Evolutionary conservation across 208 protist species (phyloP), one percentile per base, ranked within the genome.

Genomic region (Wallacemonas sp.): DNA sequence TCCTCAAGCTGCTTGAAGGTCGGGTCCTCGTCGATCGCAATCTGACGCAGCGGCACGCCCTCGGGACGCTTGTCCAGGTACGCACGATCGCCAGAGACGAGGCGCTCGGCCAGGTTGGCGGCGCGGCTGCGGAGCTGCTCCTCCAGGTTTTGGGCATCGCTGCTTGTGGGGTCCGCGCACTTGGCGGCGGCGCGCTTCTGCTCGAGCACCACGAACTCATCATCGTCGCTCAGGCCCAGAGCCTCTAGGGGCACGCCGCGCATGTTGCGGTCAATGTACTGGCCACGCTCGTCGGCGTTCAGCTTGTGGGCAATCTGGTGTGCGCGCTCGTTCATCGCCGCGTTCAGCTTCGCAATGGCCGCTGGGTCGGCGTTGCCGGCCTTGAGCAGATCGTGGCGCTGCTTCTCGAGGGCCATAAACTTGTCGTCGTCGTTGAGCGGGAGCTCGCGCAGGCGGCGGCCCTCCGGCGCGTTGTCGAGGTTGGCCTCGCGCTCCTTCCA

Each of bases 211-310:
- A 20, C 32, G 70, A 87, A 87, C 14, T 78, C 61, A 23, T 74
- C 75, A 69, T 89, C 83, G 38, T 74, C 70, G 59, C 89, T 78
- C 28, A 93, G 81, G 4, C 72, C 70, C 14, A 89, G 65, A 10
- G 71, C 61, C 42, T 74, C 46, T 0, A 86, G 67, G 1, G 84
- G 72, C 12, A 92, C 64, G 26, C 88, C 88, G 31, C 80, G 70
- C 25, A 81, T 49, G 26, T 77, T 46, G 1, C 50, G 59, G 11
- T 81, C 61, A 45, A 89, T 42, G 67, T 76, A 86, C 12, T 49
- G 32, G 0, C 57, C 45, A 29, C 87, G 82, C 45, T 84, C 81
- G 12, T 79, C 59, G 18, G 57, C 61, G 54, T 87, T 81, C 28
- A 67, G 33, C 48, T 81, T 66, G n/a, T 54, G 70, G 1, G 87